A percentile compares a stretch with the other conserved stretches of the same genome.
Conservation (phyloP, 169 alveolate genomes). For the Eimeria brunetti region DNA sequence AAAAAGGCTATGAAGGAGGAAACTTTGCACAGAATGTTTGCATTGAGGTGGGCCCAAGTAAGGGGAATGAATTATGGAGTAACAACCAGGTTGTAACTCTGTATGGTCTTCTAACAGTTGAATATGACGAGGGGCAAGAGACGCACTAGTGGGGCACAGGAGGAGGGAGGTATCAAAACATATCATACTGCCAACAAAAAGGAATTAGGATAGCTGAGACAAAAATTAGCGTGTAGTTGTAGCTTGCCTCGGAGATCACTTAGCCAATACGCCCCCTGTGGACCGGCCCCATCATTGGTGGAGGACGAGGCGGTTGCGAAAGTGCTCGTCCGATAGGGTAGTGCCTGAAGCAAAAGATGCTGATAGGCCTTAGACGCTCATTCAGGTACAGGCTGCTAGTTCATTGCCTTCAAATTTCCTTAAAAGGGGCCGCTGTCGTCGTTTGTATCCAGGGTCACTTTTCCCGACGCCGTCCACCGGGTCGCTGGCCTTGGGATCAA, state of each 20-base stretch:
- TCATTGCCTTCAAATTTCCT: neutral
- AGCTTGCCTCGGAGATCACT: constrained; percentile 4
- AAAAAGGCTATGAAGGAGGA: neutral
- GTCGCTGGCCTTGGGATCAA: constrained; percentile 6
- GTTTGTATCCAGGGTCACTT: constrained; percentile 2
- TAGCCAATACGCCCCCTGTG: constrained; percentile 12
- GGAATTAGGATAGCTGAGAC: neutral
- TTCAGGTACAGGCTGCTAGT: neutral
- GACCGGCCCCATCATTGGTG: constrained; percentile 20
- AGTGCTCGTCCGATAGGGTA: neutral
- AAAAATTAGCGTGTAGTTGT: neutral
- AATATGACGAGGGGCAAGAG: neutral
- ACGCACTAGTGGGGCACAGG: constrained; percentile 19
- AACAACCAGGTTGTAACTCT: neutral
- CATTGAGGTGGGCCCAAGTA: neutral
- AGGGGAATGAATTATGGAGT: neutral
- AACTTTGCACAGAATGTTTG: neutral
- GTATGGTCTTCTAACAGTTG: neutral
- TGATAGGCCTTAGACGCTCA: neutral
- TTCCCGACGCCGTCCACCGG: constrained; percentile 28
- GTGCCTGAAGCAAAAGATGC: neutral
- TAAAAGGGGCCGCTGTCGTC: neutral
- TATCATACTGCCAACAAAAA: neutral
- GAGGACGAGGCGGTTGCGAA: neutral
- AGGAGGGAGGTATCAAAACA: neutral